Evolutionary conservation across 2,329 filamentous ascomycete genomes (phyloP).

Genomic region (Fusarium robinianum): DNA sequence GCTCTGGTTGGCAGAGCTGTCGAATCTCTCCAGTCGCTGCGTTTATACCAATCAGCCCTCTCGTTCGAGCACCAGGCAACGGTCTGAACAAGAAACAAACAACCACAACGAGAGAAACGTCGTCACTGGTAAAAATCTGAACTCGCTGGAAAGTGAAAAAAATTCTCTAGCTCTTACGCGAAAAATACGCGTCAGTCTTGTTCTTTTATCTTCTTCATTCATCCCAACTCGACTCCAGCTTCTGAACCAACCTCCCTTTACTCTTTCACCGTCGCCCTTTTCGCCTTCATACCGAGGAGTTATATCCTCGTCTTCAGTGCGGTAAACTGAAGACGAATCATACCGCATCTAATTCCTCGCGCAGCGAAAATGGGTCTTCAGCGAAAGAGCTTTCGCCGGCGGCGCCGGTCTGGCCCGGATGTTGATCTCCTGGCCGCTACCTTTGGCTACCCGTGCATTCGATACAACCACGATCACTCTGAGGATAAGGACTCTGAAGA

Average conservation of each 20-base stretch:
- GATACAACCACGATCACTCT: background rate
- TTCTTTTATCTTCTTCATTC: background rate
- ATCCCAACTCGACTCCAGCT: background rate
- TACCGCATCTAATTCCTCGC: constrained; percentile 2
- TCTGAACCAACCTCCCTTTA: constrained; percentile 1
- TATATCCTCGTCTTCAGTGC: too few relatives aligned
- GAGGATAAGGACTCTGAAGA: constrained; percentile 3
- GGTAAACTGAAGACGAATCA: too few relatives aligned
- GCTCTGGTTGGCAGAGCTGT: too few relatives aligned
- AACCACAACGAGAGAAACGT: too few relatives aligned
- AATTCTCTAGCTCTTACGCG: background rate
- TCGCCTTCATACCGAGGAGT: too few relatives aligned
- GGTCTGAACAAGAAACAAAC: too few relatives aligned
- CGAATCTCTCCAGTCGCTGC: too few relatives aligned
- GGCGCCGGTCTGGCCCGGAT: constrained; percentile 18
- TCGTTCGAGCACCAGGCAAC: too few relatives aligned
- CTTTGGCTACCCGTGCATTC: constrained; percentile 34
- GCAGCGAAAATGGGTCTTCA: constrained; percentile 29
- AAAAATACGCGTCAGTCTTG: background rate
- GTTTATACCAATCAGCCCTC: too few relatives aligned
- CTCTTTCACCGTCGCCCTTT: too few relatives aligned
- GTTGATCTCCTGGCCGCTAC: constrained; percentile 36
- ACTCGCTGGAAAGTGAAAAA: background rate
- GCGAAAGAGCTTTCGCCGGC: constrained; percentile 17
- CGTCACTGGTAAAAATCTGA: background rate